Percentiles rank a stretch among this genome's conserved stretches.
phyloP scores from a whole-genome alignment of 2,329 filamentous ascomycete species.

The Cyphellophora europaea region DNA sequence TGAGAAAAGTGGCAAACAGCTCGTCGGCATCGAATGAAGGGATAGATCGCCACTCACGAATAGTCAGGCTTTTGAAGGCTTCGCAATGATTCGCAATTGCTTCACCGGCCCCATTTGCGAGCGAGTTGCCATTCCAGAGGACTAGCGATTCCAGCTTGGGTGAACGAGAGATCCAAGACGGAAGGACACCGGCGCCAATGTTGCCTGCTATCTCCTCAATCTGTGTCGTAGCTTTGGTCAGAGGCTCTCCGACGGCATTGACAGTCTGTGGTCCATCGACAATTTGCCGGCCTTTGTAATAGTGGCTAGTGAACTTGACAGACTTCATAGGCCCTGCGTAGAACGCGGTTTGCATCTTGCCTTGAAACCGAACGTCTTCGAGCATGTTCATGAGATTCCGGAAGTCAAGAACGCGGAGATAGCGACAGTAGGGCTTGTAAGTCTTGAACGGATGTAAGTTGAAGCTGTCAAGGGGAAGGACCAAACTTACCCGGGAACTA shows the following conservation, averaged over 20 bases:
- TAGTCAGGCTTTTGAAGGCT: conserved; percentile 50
- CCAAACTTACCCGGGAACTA: background rate
- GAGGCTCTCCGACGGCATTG: conserved; percentile 32
- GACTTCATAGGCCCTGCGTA: conserved; percentile 31
- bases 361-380: conserved; percentile 48
- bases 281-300: conserved; percentile 9
- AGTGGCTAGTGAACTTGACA: conserved; percentile 18
- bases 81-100: conserved; percentile 51
- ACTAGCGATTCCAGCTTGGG: conserved; percentile 50
- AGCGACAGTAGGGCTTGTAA: conserved; percentile 59
- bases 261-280: conserved; percentile 16
- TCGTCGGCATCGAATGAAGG: conserved; percentile 35
- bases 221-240: conserved; percentile 39
- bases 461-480: background rate
- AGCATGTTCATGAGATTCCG: conserved; percentile 52
- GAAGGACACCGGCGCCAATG: conserved; percentile 23
- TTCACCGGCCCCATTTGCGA: conserved; percentile 45
- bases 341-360: conserved; percentile 47
- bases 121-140: conserved; percentile 51
- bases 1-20: conserved; percentile 50
- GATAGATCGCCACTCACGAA: conserved; percentile 38
- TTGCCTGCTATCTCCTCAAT: conserved; percentile 52
- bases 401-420: conserved; percentile 56
- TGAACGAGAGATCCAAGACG: conserved; percentile 50
- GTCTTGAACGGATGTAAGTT: conserved; percentile 33